A percentile compares a stretch with the other conserved stretches of the same genome.
Evolutionary conservation across 371 early-diverging fungal genomes (phyloP).

Genomic region (Massospora cicadina): DNA sequence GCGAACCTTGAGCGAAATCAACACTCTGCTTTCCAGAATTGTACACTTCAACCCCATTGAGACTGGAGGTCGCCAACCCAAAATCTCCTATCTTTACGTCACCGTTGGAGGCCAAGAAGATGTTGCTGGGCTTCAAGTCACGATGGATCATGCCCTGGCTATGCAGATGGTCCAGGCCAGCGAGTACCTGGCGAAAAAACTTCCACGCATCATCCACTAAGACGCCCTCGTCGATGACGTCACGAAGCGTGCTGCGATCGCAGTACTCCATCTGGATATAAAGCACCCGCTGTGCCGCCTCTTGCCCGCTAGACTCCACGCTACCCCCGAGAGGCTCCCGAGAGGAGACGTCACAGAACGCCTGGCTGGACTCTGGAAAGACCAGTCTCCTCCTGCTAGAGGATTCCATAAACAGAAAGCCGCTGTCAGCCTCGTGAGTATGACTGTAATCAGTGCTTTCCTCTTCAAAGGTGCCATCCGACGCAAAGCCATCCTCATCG

Average conservation of each 20-base stretch:
- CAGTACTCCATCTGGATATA: slow-evolving; percentile 98
- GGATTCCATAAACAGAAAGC: slow-evolving; percentile 7
- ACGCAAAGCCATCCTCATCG: slow-evolving; percentile 7
- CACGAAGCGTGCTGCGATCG: slow-evolving; percentile 76
- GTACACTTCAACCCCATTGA: slow-evolving; percentile 8
- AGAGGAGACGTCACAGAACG: not conserved
- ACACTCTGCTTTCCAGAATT: slow-evolving; percentile 2
- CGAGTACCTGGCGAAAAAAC: slow-evolving; percentile 35
- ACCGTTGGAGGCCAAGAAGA: slow-evolving; percentile 81
- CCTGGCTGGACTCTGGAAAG: not conserved
- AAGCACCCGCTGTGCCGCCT: slow-evolving; percentile 31
- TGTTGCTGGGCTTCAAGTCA: slow-evolving; percentile 94
- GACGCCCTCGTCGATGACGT: slow-evolving; percentile 70
- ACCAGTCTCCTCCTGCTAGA: not conserved
- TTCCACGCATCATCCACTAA: slow-evolving; percentile 41
- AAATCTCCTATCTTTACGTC: slow-evolving; percentile 97
- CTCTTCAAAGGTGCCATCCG: slow-evolving; percentile 18
- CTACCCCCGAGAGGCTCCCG: not conserved
- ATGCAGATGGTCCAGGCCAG: slow-evolving; percentile 54
- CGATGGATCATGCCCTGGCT: slow-evolving; percentile 88
- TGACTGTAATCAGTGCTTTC: slow-evolving; percentile 15
- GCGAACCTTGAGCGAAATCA: slow-evolving; percentile 10
- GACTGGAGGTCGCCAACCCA: slow-evolving; percentile 55
- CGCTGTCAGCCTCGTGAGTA: slow-evolving; percentile 8
- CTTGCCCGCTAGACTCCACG: not conserved